Base-by-base conservation (phyloP, 208 protist species). In the Wallacemonas sp. region DNA sequence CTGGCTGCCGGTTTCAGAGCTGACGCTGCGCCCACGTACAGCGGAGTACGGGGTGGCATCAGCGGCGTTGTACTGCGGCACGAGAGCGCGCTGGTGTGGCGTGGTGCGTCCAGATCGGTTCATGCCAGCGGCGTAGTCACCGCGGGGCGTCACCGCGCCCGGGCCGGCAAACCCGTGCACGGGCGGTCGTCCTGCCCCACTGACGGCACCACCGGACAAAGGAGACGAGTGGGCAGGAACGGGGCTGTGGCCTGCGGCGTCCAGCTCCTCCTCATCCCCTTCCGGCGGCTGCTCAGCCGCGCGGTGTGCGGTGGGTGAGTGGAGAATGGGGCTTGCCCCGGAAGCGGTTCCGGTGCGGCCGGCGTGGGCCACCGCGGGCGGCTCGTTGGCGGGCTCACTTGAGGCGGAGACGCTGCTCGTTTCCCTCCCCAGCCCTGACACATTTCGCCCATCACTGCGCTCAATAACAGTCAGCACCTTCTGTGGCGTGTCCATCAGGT, bases 21-120 rank as follows among this genome's bases (percentile, higher is more conserved):
- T 38, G 15, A 45, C 53, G 63, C 65, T 61, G 36, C 65, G 33
- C 57, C 69, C 42, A 42, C 68, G 33, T 55, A 41, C 8, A 24
- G 24, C 12, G 30, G 34, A 17, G 61, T 65, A 68, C 13, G 62
- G 60, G 26, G 59, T 59, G 29, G 8, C 39, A 33, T 50, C 39
- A 22, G 70, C 61, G 4, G 34, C 34, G 17, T 44, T 26, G 24
- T 33, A 33, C 32, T 76, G 68, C 53, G 72, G 61, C 64, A 77
- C 66, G 50, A 84, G 55, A 19, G 71, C 67, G 21, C 72, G 71
- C 58, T 73, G 55, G 12, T 62, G 68, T 2, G 77, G 66, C 21
- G 68, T 53, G 10, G 58, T 57, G 55, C 45, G 63, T 27, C 62
- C 58, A 3, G 64, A 75, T 22, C 46, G 69, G 62, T 76, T 79